These are phyloP conservation scores for Afroboletus lepidellus DNA, from an alignment of 1,284 basidiomycete genomes.

Conservation along the genomic window DNA sequence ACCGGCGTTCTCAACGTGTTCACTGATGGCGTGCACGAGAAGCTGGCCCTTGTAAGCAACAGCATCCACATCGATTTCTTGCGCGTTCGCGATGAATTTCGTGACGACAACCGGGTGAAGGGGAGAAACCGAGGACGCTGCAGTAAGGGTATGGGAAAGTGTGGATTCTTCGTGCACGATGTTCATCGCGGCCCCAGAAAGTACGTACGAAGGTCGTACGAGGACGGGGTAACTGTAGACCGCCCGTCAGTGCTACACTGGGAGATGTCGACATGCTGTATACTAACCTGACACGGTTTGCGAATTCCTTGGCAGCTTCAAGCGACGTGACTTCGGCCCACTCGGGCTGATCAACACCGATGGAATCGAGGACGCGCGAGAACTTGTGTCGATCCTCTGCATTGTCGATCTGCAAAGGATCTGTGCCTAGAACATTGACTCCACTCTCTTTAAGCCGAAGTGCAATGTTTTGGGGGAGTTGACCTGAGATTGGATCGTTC, in stretches of 20 bases:
- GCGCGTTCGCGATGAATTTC: constrained; percentile 97
- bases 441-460: constrained; percentile 89
- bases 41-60: constrained; percentile 94
- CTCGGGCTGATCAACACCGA: constrained; percentile 96
- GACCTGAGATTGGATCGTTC: constrained; percentile 49
- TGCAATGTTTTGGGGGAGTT: constrained; percentile 98
- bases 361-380: constrained; percentile 91
- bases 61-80: constrained; percentile 98
- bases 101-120: constrained; percentile 97
- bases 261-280: not conserved
- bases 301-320: constrained; percentile 90
- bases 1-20: constrained; percentile 99
- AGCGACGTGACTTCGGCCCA: constrained; percentile 93
- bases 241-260: constrained; percentile 15
- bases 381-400: constrained; percentile 99
- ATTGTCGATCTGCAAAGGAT: constrained; percentile 92
- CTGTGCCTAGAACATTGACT: constrained; percentile 94
- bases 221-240: constrained; percentile 83
- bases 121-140: constrained; percentile 93
- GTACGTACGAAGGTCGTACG: constrained; percentile 95
- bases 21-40: constrained; percentile 94
- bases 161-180: constrained; percentile 92
- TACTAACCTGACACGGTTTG: constrained; percentile 72
- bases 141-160: constrained; percentile 90
- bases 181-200: constrained; percentile 99